Percentiles rank a stretch among this genome's conserved stretches.
These are phyloP conservation scores for Seminavis robusta DNA, from an alignment of 108 stramenopile genomes.

Conservation along the genomic window DNA sequence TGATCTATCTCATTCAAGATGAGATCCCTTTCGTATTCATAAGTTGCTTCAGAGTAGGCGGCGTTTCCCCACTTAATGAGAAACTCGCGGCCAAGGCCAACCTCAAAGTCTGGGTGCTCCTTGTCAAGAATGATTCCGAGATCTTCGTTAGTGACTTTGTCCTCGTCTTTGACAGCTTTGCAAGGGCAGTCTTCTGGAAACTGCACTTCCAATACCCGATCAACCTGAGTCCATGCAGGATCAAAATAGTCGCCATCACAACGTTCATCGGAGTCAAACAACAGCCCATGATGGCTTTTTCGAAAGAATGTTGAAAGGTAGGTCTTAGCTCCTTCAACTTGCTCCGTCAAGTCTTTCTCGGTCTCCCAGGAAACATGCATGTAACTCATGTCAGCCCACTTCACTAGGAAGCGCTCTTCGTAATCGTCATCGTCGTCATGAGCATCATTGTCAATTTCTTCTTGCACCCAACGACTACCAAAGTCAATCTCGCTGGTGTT, in stretches of 20 bases:
- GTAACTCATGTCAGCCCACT: slow-evolving; percentile 73
- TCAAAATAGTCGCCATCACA: slow-evolving; percentile 91
- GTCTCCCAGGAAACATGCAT: slow-evolving; percentile 88
- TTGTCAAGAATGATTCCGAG: slow-evolving; percentile 74
- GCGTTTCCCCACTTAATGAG: slow-evolving; percentile 77
- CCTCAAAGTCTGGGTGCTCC: slow-evolving; percentile 46
- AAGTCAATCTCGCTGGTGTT: slow-evolving; percentile 81
- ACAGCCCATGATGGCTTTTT: slow-evolving; percentile 55
- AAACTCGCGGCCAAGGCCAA: slow-evolving; percentile 71
- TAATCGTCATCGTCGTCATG: slow-evolving; percentile 30
- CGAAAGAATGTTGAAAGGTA: slow-evolving; percentile 72
- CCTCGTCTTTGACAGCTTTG: slow-evolving; percentile 5
- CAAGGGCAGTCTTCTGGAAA: slow-evolving; percentile 8
- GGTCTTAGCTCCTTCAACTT: slow-evolving; percentile 60
- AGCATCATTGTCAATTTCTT: slow-evolving; percentile 19
- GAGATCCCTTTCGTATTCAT: slow-evolving; percentile 85
- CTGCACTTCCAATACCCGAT: slow-evolving; percentile 71
- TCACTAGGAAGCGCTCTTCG: slow-evolving; percentile 84
- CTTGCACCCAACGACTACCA: slow-evolving; percentile 76
- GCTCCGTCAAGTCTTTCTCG: slow-evolving; percentile 70
- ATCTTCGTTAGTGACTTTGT: slow-evolving; percentile 11
- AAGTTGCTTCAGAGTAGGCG: slow-evolving; percentile 60
- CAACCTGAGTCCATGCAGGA: slow-evolving; percentile 70
- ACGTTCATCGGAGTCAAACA: slow-evolving; percentile 74
- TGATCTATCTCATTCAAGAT: slow-evolving; percentile 76